A percentile compares a stretch with the other conserved stretches of the same genome.
These are phyloP conservation scores for Conticribra weissflogii DNA, from an alignment of 108 stramenopile species.

Conservation along the genomic window DNA sequence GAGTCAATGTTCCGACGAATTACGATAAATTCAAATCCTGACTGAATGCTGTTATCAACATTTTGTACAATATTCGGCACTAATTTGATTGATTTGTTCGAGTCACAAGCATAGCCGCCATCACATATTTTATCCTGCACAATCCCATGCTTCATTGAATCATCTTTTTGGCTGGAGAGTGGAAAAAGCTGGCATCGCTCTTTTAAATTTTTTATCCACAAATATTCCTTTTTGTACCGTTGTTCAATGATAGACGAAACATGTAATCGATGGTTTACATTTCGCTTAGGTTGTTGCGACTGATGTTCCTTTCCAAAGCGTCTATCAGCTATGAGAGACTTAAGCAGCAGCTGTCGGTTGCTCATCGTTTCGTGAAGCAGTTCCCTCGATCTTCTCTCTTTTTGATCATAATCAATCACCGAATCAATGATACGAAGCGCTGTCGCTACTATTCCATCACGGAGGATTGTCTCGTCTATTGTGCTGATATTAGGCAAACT, in stretches of 20 bases:
- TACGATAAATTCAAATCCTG: too few relatives aligned
- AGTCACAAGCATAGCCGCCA: too few relatives aligned
- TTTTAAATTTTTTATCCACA: slow-evolving; percentile 22
- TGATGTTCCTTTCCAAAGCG: neutral
- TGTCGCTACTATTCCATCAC: slow-evolving; percentile 17
- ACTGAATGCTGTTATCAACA: too few relatives aligned
- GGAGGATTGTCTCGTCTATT: neutral
- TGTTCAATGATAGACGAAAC: slow-evolving; percentile 19
- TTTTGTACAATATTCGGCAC: too few relatives aligned
- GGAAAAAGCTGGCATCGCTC: neutral
- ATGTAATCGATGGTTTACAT: neutral
- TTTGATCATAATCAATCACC: slow-evolving; percentile 10
- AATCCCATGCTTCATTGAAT: neutral
- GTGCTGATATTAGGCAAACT: neutral
- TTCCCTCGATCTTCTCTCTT: slow-evolving; percentile 6
- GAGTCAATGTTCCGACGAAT: too few relatives aligned
- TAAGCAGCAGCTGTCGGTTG: neutral
- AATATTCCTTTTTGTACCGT: slow-evolving; percentile 23
- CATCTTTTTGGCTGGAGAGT: neutral
- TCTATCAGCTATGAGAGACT: slow-evolving; percentile 5
- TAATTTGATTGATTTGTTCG: too few relatives aligned
- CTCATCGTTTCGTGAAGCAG: slow-evolving; percentile 2
- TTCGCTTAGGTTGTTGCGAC: neutral
- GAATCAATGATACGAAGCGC: slow-evolving; percentile 35
- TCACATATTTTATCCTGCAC: too few relatives aligned